These are phyloP conservation scores for Aureobasidium sp. DNA, from an alignment of 2,329 filamentous ascomycete species.

Conservation along the genomic window DNA sequence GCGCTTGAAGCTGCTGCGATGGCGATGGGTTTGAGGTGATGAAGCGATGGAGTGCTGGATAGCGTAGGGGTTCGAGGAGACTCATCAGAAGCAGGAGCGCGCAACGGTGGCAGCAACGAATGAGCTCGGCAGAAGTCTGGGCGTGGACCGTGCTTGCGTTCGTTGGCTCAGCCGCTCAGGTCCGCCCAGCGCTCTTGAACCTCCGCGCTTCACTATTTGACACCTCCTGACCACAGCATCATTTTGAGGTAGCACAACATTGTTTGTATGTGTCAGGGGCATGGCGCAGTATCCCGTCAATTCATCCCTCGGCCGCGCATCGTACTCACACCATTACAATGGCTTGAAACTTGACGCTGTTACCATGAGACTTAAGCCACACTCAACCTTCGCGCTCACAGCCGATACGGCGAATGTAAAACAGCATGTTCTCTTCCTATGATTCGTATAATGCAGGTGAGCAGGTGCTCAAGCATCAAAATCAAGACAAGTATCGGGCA, in stretches of 20 bases:
- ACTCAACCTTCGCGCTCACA: neutral
- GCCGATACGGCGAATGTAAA: neutral
- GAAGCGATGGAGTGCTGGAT: neutral
- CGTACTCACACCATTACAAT: neutral
- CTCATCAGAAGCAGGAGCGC: neutral
- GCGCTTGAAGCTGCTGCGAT: neutral
- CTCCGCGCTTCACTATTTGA: neutral
- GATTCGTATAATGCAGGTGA: neutral
- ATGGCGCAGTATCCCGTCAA: neutral
- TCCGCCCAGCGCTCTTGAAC: too few species aligned
- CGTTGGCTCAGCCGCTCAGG: neutral
- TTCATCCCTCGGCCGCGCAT: neutral
- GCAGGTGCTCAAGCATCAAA: neutral
- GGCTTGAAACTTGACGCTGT: neutral
- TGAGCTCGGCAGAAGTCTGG: neutral
- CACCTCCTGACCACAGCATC: neutral
- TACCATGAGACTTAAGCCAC: neutral
- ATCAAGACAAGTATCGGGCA: neutral
- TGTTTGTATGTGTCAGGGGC: neutral
- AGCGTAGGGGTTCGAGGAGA: neutral
- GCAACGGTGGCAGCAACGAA: constrained; percentile 4
- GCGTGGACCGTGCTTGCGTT: neutral
- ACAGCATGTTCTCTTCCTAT: neutral
- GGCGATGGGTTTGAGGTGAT: constrained; percentile 3
- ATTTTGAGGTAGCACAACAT: neutral